Evolutionary conservation across 2,329 filamentous ascomycete species (phyloP), one percentile per base, ranked within the genome.

Genomic region (Diaporthe citrichinensis): DNA sequence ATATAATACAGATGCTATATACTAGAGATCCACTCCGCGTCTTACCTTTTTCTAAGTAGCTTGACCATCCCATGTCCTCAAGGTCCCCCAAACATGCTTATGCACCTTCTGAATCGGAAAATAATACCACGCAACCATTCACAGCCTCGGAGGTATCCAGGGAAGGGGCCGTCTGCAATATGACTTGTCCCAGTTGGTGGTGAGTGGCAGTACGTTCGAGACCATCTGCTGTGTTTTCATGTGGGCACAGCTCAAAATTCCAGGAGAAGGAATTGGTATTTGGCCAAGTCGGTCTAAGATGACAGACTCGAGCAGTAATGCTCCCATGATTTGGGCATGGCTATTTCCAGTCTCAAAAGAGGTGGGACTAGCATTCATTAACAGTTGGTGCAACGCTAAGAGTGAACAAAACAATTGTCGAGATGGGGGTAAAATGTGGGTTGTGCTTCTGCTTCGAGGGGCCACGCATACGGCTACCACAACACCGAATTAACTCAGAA

Each of bases 101-200:
- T 51, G 44, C 62, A 68, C 46, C 62, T 39, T 51, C 31, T 68
- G 44, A 25, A 25, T 68, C 31, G 61, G 61, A 65, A 31, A 65
- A 49, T 34, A 49, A 39, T 65, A 31, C 59, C 59, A 65, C 59
- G 10, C 59, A 46, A 39, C 59, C 59, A 65, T 28, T 46, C 59
- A 65, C 59, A 12, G 15, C 61, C 25, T 46, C 10, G 61, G 41
- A 15, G 28, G 61, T 34, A 28, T 49, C 12, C 25, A 49, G 41
- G 61, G 61, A 65, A 25, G 41, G 61, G 41, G 41, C 61, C 46
- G 41, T 31, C 20, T 28, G 14, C 17, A 28, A 4, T 4, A 34
- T 34, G 61, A 12, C 41, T 20, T 46, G 46, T 5, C 39, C 39
- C 1, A 28, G 25, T 46, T 44, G 25, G 59, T 46, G 59, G 31